Conservation (phyloP, 176 grass and related monocot species). For the Hsuehochloa calcarea region DNA sequence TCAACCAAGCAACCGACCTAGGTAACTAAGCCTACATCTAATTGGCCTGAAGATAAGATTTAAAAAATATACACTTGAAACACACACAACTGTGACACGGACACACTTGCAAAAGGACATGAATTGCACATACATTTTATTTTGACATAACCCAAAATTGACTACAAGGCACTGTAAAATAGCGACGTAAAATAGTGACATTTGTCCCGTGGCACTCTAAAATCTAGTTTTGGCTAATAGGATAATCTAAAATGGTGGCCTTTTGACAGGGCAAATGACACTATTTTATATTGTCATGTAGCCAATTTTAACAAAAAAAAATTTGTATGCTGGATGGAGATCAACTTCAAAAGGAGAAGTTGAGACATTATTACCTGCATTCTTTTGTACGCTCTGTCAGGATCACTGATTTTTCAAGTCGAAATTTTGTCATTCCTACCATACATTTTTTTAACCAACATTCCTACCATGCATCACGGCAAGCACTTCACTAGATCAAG, state of each 20-base stretch:
- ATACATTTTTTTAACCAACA: background rate
- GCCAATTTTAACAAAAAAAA: too few species aligned
- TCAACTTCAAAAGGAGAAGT: background rate
- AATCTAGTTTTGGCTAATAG: too few species aligned
- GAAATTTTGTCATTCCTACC: background rate
- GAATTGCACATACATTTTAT: background rate
- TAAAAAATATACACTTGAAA: background rate
- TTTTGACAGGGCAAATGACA: too few species aligned
- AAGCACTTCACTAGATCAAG: background rate
- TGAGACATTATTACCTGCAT: background rate
- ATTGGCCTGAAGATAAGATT: background rate
- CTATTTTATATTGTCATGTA: too few species aligned
- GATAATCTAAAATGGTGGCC: too few species aligned
- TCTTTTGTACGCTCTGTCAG: background rate
- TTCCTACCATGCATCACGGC: background rate
- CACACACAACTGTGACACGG: background rate
- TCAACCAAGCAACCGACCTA: background rate
- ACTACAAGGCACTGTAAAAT: background rate
- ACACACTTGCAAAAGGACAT: conserved; percentile 21
- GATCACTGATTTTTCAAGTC: background rate
- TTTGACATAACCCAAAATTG: background rate
- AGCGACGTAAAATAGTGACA: background rate
- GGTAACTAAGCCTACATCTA: conserved; percentile 23
- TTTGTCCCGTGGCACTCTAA: background rate
- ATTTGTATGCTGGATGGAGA: background rate